Evolutionary conservation across 345 rosid species (phyloP), one percentile per base, ranked within the genome.

Genomic region (Cardamine chenopodiifolia): DNA sequence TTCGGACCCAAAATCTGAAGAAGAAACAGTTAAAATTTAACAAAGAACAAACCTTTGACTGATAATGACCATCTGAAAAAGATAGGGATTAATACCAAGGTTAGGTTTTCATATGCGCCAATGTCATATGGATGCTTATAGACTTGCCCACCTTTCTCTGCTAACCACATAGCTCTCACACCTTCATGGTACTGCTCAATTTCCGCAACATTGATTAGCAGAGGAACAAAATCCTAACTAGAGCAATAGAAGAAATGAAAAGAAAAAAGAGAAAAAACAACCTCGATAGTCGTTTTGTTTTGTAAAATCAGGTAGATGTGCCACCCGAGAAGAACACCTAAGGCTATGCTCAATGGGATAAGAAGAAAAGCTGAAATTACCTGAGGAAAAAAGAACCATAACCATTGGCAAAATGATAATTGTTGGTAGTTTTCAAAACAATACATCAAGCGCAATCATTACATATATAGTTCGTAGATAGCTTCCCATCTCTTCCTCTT

Each of bases 221-320:
- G 58, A 45, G 8, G 66, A 50, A 31, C 7, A 40, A 29, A 62
- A 5, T 14, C 13, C 34, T 12, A 19, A 26, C n/a, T 35, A 63
- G 42, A 49, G 47, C 70, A 68, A 42, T 56, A 18, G 8, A 58
- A 64, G 35, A 25, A 50, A 22, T 39, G 54, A 23, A 42, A 18
- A 56, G 5, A 26, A 66, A 26, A 66, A 40, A 49, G 53, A 50
- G 25, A 50, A 65, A 54, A 42, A 68, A 59, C 23, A 82, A 92
- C 97, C 97, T 92, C 98, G 18, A 92, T 90, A 31, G 96, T 90
- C 8, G 97, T 92, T 83, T 92, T 92, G 85, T 92, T 92, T 57
- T 89, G 89, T 81, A 87, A 79, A 76, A 85, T 76, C 56, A 92
- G 98, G 80, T 85, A 90, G 70, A 92, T 78, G 79, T 90, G 97